Evolutionary conservation across 2,329 filamentous ascomycete species (phyloP), one percentile per base, ranked within the genome.

Genomic region (Sarocladiaceae sp.): DNA sequence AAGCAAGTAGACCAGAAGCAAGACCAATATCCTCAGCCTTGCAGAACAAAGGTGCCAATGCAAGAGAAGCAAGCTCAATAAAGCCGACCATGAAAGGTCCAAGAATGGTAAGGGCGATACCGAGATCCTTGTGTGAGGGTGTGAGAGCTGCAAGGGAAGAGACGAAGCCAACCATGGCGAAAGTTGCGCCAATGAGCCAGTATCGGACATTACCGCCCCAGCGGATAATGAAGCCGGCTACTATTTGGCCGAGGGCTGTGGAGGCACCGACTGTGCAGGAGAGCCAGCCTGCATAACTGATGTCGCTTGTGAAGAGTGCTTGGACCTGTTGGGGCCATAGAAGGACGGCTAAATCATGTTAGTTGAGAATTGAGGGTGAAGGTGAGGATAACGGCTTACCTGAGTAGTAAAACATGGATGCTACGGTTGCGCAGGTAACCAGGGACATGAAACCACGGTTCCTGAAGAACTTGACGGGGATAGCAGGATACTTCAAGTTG

Each of bases 11-110:
- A n/a, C 70, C 70, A 4, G 65, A 69, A 2, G 71, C 69, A 7
- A 71, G 58, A 25, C 71, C 71, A 39, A 73, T 72, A 15, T 73
- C 69, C 13, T 67, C 61, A 0, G 65, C 61, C 18, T 64, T 63
- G 48, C 66, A 69, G 57, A 72, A 72, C 1, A 70, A 61, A 15
- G 66, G 65, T 1, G 67, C 66, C 23, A 69, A 57, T 6, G 67
- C 62, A 10, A 70, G 55, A 2, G 67, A 64, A 6, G 62, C 61
- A 8, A 68, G 56, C 54, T 70, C 67, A 48, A 68, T 69, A 22
- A 67, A 64, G 6, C 66, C 67, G 10, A 69, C 66, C 49, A 65
- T 67, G 56, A 70, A 69, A 1, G 65, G 66, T 0, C 67, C 67
- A 6, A 69, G 55, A 44, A 69, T 67, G 2, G 65, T 68, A 15